Evolutionary conservation across 768 basidiomycete species (phyloP), one percentile per base, ranked within the genome.

Genomic region (Clitopilus hobsonii): DNA sequence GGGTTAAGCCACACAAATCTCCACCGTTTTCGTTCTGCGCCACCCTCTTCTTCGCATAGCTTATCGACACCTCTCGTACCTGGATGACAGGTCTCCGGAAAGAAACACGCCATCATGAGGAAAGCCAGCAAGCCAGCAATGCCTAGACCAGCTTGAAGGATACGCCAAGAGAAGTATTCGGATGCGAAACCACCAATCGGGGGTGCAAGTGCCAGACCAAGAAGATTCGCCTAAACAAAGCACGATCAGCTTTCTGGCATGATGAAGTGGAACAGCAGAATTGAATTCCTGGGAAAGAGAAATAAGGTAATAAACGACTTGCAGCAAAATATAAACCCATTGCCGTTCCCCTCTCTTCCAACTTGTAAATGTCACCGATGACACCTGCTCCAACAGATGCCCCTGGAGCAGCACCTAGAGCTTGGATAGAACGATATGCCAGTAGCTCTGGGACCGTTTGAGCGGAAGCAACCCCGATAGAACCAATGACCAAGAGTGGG

Each of bases 141-240:
- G 10, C 76, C 78, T 0, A 88, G 58, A 0, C 61, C 60, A 6
- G 69, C 62, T 60, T 89, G 85, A 64, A 85, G 79, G 3, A 74
- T 57, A 0, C 88, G 77, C 87, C 88, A 90, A 0, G 87, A 88
- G 28, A 74, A 75, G 58, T 85, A 86, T 52, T 85, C 71, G 0
- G 86, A 75, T 0, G 76, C 70, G 24, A 76, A 51, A 13, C 82
- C 86, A 61, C 85, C 86, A 0, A 71, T 58, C 0, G 84, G 65
- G 0, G 88, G 86, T 0, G 86, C 84, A 2, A 87, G 64, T 0
- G 87, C 78, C 3, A 84, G 79, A 3, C 86, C 85, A 3, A 88
- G 63, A 3, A 88, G 71, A 13, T 69, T 68, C 2, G 78, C 77
- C 84, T 83, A n/a, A n/a, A n/a, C n/a, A n/a, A n/a, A n/a, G n/a